Conservation (phyloP, 495 filamentous ascomycete genomes). For the Trichoderma reesei region DNA sequence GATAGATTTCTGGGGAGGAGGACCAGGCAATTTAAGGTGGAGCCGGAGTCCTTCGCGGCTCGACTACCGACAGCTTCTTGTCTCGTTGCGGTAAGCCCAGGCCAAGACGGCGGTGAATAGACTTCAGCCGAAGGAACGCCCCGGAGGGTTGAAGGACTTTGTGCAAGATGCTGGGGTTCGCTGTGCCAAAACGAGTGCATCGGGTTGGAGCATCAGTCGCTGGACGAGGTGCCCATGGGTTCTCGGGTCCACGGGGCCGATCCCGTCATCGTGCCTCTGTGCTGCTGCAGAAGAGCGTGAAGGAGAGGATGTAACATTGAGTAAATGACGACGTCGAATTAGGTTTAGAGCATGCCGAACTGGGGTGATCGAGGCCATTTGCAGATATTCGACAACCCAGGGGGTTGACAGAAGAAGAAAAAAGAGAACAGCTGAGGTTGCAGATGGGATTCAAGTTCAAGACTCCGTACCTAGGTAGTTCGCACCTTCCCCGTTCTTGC, state of each 20-base stretch:
- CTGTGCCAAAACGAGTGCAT: neutral
- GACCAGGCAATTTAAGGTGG: neutral
- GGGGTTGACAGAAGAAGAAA: neutral
- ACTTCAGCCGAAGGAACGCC: neutral
- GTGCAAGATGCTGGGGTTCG: neutral
- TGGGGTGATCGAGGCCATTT: too few relatives aligned
- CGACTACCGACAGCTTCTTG: constrained; percentile 4
- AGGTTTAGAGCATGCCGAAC: too few relatives aligned
- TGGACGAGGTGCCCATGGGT: neutral
- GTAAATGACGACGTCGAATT: too few relatives aligned
- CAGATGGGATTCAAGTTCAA: too few relatives aligned
- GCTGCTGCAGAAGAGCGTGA: too few relatives aligned
- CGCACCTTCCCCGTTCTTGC: neutral
- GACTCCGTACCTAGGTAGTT: too few relatives aligned
- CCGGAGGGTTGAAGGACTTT: neutral
- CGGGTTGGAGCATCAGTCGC: neutral
- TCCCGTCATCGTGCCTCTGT: too few relatives aligned
- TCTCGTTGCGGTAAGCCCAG: constrained; percentile 5
- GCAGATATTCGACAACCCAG: neutral
- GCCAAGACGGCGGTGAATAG: constrained; percentile 1
- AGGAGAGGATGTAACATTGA: too few relatives aligned
- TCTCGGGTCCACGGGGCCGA: too few relatives aligned
- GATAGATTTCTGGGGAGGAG: neutral
- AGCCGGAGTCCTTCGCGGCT: neutral
- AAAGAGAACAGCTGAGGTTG: neutral